Percentiles rank a stretch among this genome's conserved stretches.
Conservation (phyloP, 1,284 basidiomycete genomes). For the Papiliotrema nemorosa region DNA sequence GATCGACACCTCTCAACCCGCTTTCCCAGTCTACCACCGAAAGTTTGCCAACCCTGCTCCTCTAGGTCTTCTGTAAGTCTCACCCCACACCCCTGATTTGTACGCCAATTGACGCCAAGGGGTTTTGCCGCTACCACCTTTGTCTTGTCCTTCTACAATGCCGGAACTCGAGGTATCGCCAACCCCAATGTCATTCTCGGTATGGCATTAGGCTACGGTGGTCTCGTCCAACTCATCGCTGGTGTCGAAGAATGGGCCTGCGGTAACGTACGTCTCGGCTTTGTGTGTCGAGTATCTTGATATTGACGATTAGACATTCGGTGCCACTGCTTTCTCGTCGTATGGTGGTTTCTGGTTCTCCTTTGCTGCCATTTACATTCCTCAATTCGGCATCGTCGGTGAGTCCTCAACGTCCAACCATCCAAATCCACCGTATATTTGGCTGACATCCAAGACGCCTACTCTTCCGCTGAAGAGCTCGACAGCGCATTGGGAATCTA, state of each 20-base stretch:
- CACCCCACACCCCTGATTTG: not conserved
- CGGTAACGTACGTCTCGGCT: conserved; percentile 51
- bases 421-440: not conserved
- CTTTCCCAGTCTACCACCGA: conserved; percentile 48
- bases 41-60: conserved; percentile 56
- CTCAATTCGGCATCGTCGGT: conserved; percentile 53
- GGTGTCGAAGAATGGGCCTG: conserved; percentile 65
- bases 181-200: conserved; percentile 73
- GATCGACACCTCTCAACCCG: conserved; percentile 47
- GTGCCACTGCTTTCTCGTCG: conserved; percentile 67
- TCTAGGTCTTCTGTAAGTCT: conserved; percentile 50
- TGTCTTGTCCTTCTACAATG: conserved; percentile 52
- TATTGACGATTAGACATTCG: conserved; percentile 55
- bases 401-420: too few species aligned
- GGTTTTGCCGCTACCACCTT: conserved; percentile 56
- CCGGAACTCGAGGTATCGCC: conserved; percentile 45
- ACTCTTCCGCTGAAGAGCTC: conserved; percentile 51
- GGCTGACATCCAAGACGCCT: conserved; percentile 19
- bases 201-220: conserved; percentile 77
- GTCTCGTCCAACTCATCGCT: conserved; percentile 64
- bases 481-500: conserved; percentile 50
- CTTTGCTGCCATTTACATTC: conserved; percentile 50
- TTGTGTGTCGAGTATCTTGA: not conserved
- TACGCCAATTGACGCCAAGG: not conserved
- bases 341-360: conserved; percentile 85